Percentiles rank a stretch among this genome's conserved stretches.
These are phyloP conservation scores for Neurospora cerealis DNA, from an alignment of 495 filamentous ascomycete genomes.

Conservation along the genomic window DNA sequence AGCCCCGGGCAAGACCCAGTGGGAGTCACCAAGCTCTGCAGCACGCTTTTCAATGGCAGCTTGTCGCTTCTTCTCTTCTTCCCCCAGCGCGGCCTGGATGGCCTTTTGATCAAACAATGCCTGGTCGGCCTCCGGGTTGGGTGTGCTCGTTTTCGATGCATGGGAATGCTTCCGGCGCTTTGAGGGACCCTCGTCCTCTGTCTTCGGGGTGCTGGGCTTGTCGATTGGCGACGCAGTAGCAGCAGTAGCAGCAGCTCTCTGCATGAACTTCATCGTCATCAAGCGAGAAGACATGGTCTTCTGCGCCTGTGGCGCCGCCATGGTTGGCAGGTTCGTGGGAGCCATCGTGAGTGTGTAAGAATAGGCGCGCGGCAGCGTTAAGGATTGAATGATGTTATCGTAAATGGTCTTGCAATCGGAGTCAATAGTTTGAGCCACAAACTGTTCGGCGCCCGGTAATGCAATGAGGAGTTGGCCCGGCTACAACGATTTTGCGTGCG, in stretches of 20 bases:
- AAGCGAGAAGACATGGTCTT: constrained; percentile 86
- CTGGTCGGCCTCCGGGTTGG: constrained; percentile 12
- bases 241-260: constrained; percentile 56
- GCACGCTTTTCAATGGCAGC: constrained; percentile 61
- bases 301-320: constrained; percentile 29
- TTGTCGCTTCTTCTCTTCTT: constrained; percentile 64
- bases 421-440: not conserved
- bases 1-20: constrained; percentile 63
- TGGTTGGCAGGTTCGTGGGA: constrained; percentile 15
- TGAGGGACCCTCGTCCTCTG: constrained; percentile 24
- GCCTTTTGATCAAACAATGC: constrained; percentile 35
- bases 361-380: not conserved
- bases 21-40: constrained; percentile 69
- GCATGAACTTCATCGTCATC: constrained; percentile 99
- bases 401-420: not conserved
- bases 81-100: constrained; percentile 59
- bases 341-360: constrained; percentile 7
- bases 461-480: not conserved
- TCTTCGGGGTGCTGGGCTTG: constrained; percentile 29
- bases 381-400: not conserved
- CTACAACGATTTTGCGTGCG: not conserved
- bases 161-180: constrained; percentile 46
- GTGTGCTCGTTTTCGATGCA: constrained; percentile 7
- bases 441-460: not conserved
- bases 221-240: constrained; percentile 33